Conservation (phyloP, 495 filamentous ascomycete species). For the Aspergillus hancockii region DNA sequence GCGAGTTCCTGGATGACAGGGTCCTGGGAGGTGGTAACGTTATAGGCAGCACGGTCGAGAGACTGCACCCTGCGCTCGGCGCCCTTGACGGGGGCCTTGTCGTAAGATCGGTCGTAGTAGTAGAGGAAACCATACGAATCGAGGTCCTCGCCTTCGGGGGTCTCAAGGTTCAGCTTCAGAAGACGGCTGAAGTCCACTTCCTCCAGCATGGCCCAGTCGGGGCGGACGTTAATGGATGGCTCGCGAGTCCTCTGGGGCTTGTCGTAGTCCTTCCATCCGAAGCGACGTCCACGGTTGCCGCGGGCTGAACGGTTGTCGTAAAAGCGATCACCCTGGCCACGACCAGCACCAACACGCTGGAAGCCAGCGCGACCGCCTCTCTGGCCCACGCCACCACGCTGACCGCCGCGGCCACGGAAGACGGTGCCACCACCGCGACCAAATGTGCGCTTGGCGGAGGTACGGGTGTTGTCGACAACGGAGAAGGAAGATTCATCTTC, state of each 20-base stretch:
- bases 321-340: constrained; percentile 60
- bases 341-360: constrained; percentile 66
- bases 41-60: constrained; percentile 93
- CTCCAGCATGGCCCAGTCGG: constrained; percentile 93
- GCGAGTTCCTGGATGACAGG: constrained; percentile 96
- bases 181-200: constrained; percentile 98
- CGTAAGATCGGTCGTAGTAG: constrained; percentile 94
- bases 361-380: constrained; percentile 60
- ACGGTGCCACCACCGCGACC: constrained; percentile 82
- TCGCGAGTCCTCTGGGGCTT: constrained; percentile 97
- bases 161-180: constrained; percentile 90
- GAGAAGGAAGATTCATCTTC: constrained; percentile 98
- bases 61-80: constrained; percentile 82
- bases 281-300: constrained; percentile 70
- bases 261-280: constrained; percentile 98
- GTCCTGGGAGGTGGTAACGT: constrained; percentile 93
- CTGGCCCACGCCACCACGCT: constrained; percentile 51
- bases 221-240: constrained; percentile 88
- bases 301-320: constrained; percentile 59
- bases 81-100: constrained; percentile 86
- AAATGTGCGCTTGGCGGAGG: constrained; percentile 79
- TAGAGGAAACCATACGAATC: constrained; percentile 95
- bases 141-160: constrained; percentile 90
- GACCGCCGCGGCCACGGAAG: constrained; percentile 87
- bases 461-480: constrained; percentile 90